phyloP scores from a whole-genome alignment of 2,329 filamentous ascomycete species.

The Botrytis porri region DNA sequence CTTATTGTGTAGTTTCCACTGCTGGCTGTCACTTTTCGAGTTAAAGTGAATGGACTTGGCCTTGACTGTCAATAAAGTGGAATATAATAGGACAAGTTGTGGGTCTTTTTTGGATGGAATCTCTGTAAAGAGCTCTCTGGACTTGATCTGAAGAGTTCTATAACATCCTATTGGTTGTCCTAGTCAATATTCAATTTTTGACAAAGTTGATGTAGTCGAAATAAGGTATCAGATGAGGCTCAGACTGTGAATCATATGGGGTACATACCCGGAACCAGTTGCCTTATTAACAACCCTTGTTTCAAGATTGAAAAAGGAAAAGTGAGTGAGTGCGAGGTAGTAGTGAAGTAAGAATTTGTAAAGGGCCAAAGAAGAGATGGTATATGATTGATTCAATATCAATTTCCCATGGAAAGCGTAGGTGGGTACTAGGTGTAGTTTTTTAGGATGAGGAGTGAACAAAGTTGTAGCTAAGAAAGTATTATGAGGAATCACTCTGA shows the following conservation, averaged over 20 bases:
- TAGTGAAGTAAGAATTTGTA: background rate
- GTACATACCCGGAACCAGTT: background rate
- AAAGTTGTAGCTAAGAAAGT: too few relatives aligned
- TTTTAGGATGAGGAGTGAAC: background rate
- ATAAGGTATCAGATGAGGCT: background rate
- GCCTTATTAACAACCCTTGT: background rate
- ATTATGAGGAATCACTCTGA: background rate
- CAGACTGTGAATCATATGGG: background rate
- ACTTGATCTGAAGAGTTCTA: background rate
- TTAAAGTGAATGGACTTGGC: background rate
- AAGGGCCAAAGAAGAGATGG: background rate
- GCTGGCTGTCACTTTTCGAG: background rate
- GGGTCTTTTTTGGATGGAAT: background rate
- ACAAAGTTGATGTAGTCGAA: background rate
- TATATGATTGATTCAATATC: background rate
- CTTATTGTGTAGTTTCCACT: background rate
- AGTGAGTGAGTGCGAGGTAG: too few relatives aligned
- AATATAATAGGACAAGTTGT: background rate
- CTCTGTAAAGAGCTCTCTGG: background rate
- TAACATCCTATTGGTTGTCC: background rate
- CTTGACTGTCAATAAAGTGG: background rate
- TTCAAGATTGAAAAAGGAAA: background rate
- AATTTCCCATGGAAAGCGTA: background rate
- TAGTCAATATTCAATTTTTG: background rate
- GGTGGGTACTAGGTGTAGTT: background rate